Percentiles rank a stretch among this genome's conserved stretches.
These are phyloP conservation scores for Acacia crassicarpa DNA, from an alignment of 306 rosid genomes.

Conservation along the genomic window DNA sequence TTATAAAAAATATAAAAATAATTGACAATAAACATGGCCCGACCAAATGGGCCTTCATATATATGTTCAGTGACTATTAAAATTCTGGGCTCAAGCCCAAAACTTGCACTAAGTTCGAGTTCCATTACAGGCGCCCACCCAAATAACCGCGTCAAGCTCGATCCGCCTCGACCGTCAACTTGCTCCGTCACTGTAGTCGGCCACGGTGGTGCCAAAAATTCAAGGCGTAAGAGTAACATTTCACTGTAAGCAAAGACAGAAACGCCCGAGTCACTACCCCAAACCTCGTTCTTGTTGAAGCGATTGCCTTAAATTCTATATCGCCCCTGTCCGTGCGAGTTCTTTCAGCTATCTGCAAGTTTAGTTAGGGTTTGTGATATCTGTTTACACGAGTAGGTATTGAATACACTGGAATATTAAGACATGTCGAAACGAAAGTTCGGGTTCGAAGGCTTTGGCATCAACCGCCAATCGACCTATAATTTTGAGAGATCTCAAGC, in stretches of 20 bases:
- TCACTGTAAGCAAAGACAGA: neutral
- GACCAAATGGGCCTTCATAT: too few relatives aligned
- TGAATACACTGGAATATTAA: neutral
- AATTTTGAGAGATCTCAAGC: slow-evolving; percentile 82
- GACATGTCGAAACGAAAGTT: slow-evolving; percentile 89
- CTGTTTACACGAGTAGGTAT: neutral
- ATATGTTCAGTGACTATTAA: too few relatives aligned
- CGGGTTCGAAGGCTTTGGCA: slow-evolving; percentile 93
- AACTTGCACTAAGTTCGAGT: too few relatives aligned
- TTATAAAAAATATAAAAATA: too few relatives aligned
- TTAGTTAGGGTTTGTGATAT: slow-evolving; percentile 39
- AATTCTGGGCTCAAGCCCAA: neutral
- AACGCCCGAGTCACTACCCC: neutral
- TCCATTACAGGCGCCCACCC: neutral
- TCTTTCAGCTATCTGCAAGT: neutral
- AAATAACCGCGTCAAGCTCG: neutral
- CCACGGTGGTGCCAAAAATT: neutral
- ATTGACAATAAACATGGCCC: too few relatives aligned
- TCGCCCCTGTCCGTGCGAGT: neutral
- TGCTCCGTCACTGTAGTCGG: neutral
- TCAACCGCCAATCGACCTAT: slow-evolving; percentile 80
- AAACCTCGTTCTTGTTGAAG: neutral
- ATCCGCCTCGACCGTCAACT: neutral
- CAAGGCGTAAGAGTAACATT: neutral
- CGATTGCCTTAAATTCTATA: neutral